Evolutionary conservation across 805 yeast genomes (phyloP).

Genomic region (Wickerhamomyces silvicola): DNA sequence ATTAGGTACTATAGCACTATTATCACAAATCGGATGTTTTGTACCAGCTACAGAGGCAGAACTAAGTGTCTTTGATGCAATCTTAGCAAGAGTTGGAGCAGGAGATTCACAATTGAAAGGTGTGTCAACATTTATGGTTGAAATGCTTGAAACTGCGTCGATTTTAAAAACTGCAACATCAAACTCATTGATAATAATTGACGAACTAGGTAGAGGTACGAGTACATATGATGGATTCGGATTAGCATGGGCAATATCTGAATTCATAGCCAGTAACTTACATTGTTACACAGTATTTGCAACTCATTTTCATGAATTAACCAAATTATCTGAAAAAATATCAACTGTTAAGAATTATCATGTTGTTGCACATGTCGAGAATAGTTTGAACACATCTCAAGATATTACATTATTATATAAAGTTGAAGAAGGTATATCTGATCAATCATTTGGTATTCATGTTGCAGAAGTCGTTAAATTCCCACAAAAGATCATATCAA

Average conservation of each 20-base stretch:
- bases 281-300: conserved; percentile 86
- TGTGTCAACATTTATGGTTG: conserved; percentile 93
- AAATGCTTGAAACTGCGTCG: conserved; percentile 90
- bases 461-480: conserved; percentile 95
- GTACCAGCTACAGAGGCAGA: conserved; percentile 79
- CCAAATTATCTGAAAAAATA: conserved; percentile 62
- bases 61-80: conserved; percentile 80
- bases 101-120: conserved; percentile 97
- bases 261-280: conserved; percentile 65
- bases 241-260: conserved; percentile 93
- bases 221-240: conserved; percentile 96
- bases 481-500: conserved; percentile 80
- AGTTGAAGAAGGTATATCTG: conserved; percentile 95
- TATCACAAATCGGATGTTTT: conserved; percentile 88
- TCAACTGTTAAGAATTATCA: conserved; percentile 73
- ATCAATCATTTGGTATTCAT: conserved; percentile 94
- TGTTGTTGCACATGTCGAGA: conserved; percentile 86
- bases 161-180: conserved; percentile 74
- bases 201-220: conserved; percentile 82
- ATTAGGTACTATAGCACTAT: conserved; percentile 75
- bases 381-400: conserved; percentile 31
- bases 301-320: conserved; percentile 95
- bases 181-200: conserved; percentile 80
- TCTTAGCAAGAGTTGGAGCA: conserved; percentile 96
- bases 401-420: conserved; percentile 86